A percentile compares a stretch with the other conserved stretches of the same genome.
Conservation (phyloP, 176 grass and related monocot genomes). For the Tillandsia fasciculata region DNA sequence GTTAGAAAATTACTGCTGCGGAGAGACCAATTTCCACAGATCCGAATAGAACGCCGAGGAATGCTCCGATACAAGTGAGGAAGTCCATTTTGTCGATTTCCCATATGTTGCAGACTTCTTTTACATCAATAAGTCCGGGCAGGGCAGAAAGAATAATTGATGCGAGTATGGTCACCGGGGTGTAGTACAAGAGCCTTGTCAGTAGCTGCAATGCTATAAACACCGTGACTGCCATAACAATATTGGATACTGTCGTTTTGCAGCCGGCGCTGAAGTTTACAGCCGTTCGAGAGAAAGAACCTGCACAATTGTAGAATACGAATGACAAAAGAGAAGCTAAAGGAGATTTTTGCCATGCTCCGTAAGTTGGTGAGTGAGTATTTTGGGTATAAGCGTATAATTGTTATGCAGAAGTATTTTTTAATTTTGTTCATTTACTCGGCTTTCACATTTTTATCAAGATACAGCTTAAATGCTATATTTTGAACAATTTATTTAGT, state of each 20-base stretch:
- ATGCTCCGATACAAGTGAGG: conserved; percentile 64
- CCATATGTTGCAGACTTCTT: conserved; percentile 69
- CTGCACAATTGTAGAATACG: conserved; percentile 26
- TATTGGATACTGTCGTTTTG: conserved; percentile 67
- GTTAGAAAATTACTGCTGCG: conserved; percentile 39
- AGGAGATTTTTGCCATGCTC: no score
- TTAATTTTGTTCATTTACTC: no score
- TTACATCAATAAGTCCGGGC: conserved; percentile 73
- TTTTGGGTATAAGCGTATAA: no score
- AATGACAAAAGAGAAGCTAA: no score
- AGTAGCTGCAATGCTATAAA: conserved; percentile 54
- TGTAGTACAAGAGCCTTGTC: conserved; percentile 79
- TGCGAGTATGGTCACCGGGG: conserved; percentile 80
- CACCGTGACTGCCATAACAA: conserved; percentile 83
- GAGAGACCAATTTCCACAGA: conserved; percentile 85
- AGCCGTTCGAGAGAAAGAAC: conserved; percentile 83
- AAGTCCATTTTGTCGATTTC: conserved; percentile 96
- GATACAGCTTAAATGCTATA: no score
- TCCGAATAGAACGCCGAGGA: conserved; percentile 75
- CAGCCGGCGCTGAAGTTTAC: conserved; percentile 91
- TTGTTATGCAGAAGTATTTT: no score
- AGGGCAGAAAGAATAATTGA: conserved; percentile 92
- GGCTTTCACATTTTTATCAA: no score
- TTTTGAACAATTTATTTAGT: no score
- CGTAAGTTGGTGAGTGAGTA: no score